Base-by-base conservation (phyloP, 352 stramenopile species). In the Phytopythium vexans region DNA sequence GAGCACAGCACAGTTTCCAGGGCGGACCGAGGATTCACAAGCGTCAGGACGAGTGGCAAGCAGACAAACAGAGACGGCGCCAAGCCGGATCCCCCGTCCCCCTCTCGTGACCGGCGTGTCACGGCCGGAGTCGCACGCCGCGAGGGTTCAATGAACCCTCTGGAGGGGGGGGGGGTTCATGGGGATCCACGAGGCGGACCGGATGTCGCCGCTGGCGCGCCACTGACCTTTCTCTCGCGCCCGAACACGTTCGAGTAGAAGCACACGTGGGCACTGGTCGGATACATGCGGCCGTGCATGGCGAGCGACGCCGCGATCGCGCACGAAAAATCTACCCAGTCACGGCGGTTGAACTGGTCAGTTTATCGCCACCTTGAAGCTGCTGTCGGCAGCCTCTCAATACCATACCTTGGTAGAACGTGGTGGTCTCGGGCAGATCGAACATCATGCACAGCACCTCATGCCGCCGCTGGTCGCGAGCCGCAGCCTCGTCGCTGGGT, bases 211-310 rank as follows among this genome's bases (percentile, higher is more conserved):
- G 21, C 21, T 27, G 21, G 21, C 21, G 21, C 21, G 21, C 21
- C 47, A 40, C 62, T 56, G 52, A 86, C 75, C 73, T 94, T 94
- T 69, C 80, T 81, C 64, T 94, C 84, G 56, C 81, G 82, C 40
- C 82, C 84, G 68, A 94, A 92, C 36, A 92, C 75, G 53, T 92
- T 92, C 51, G 84, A 92, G 72, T 94, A 92, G 54, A 94, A 94
- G 66, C 84, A 94, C 42, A 91, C 70, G 58, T 90, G 78, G 15
- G 80, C 69, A 49, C 74, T 82, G 41, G 82, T 90, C 38, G 84
- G 84, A 73, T 94, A 94, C 84, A 94, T 94, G 56, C 84, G 82
- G 45, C 84, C 84, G 67, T 94, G 84, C 82, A 91, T 92, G 60
- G 80, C 77, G 46, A 94, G 72, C 54, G 81, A 86, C 36, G 75